phyloP scores from a whole-genome alignment of 495 filamentous ascomycete genomes.

The Peziza echinospora region DNA sequence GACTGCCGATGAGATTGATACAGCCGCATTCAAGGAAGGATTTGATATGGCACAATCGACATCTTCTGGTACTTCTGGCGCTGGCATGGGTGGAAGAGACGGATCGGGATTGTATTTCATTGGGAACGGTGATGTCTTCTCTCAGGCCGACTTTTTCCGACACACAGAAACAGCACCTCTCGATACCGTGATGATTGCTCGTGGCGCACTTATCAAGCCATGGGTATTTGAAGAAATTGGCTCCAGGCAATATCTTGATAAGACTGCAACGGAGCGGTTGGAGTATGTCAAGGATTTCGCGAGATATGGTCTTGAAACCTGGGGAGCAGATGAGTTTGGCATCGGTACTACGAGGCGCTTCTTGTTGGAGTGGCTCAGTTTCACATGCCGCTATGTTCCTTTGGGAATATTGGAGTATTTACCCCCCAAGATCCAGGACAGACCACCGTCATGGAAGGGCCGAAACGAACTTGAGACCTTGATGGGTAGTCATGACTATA shows the following conservation, averaged over 20 bases:
- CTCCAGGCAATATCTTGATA: conserved; percentile 80
- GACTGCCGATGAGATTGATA: conserved; percentile 44
- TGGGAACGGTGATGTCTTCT: conserved; percentile 91
- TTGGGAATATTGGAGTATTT: conserved; percentile 70
- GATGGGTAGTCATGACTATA: conserved; percentile 69
- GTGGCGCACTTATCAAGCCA: conserved; percentile 83
- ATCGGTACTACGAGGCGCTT: conserved; percentile 75
- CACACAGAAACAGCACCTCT: conserved; percentile 53
- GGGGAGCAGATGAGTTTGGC: conserved; percentile 87
- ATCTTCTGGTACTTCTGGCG: background rate
- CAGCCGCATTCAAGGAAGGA: conserved; percentile 49
- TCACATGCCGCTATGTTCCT: conserved; percentile 74
- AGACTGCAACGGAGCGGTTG: conserved; percentile 68
- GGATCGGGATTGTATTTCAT: conserved; percentile 61
- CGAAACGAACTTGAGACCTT: conserved; percentile 81
- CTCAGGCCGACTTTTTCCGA: conserved; percentile 64
- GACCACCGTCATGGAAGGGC: conserved; percentile 62
- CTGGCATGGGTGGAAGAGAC: conserved; percentile 16
- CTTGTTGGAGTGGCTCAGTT: conserved; percentile 85
- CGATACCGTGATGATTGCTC: conserved; percentile 75
- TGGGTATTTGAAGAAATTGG: conserved; percentile 97
- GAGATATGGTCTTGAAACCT: conserved; percentile 72
- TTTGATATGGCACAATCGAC: conserved; percentile 33
- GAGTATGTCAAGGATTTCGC: conserved; percentile 71
- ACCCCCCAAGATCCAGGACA: conserved; percentile 67